Evolutionary conservation across 441 rosid species (phyloP), one percentile per base, ranked within the genome.

Genomic region (Kokia cookei): DNA sequence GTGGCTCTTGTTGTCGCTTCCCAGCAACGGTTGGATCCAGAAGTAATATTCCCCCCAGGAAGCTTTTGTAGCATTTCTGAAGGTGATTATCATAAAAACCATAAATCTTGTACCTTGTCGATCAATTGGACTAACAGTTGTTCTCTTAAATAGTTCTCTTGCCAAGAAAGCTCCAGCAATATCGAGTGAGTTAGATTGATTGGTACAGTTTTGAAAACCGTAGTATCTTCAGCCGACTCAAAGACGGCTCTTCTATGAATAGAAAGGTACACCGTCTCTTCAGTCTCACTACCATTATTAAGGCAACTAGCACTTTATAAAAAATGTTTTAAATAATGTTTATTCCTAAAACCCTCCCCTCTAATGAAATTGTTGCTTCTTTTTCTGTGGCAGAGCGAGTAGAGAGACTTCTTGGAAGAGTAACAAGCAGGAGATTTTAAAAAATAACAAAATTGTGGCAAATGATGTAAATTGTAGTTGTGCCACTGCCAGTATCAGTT

Each of bases 81-180:
- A 87, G 89, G 99, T 95, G 85, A 40, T 58, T 22, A 62, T 69
- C 45, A 26, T 68, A 8, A 42, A 62, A 29, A 2, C 61, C 26
- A 17, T 14, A 14, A 15, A 40, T 71, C 55, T 17, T 65, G 24
- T 37, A 48, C 61, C 1, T 50, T 77, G 43, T 72, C 60, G 54
- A 29, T 60, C 15, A 71, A 70, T 45, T 24, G 73, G 76, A 66
- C 14, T 55, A 11, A 40, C 53, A 71, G 47, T 77, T 11, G 19
- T 71, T 75, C 81, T 11, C 45, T 12, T 43, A 26, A 75, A 77
- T 73, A 91, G 96, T 88, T 76, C 82, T 89, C 70, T 65, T 87
- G 81, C 97, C 91, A 29, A 86, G 86, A 77, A 91, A 70, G 80
- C 84, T 78, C 75, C 84, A 78, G 73, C 79, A 27, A 75, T 80